phyloP scores from a whole-genome alignment of 768 basidiomycete species.

The Baorangia bicolor region DNA sequence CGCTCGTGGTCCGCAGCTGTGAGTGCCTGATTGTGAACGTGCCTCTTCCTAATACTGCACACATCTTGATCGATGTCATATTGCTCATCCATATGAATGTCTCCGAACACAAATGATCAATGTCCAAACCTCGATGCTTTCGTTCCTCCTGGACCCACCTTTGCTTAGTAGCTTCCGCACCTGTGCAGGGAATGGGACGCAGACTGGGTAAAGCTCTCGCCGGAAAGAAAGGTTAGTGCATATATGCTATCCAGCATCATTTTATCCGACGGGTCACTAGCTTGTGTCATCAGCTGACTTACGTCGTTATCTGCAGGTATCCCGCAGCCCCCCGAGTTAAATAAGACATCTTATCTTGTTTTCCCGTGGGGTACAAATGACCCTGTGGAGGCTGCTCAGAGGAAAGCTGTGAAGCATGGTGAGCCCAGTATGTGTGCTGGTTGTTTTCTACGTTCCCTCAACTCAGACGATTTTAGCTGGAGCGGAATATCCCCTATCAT shows the following conservation, averaged over 20 bases:
- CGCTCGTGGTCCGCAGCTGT: background rate
- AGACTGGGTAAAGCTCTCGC: constrained; percentile 15
- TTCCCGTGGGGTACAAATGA: constrained; percentile 87
- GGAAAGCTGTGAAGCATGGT: constrained; percentile 19
- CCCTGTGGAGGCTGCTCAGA: constrained; percentile 51
- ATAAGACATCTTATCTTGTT: constrained; percentile 61
- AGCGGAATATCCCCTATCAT: constrained; percentile 18
- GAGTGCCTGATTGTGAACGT: constrained; percentile 6
- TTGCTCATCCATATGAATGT: background rate
- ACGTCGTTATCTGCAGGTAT: background rate
- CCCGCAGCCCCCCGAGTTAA: constrained; percentile 6
- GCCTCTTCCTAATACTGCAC: background rate
- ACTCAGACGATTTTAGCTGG: no score
- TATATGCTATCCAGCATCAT: background rate
- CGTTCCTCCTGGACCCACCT: constrained; percentile 19
- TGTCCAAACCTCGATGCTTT: constrained; percentile 31
- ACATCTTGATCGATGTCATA: background rate
- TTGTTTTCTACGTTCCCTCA: background rate
- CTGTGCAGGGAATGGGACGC: background rate
- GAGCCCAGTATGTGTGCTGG: constrained; percentile 9
- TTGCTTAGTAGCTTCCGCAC: constrained; percentile 11
- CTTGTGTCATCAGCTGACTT: background rate
- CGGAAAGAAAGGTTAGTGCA: constrained; percentile 15
- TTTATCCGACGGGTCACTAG: background rate
- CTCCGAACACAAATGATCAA: constrained; percentile 6